Conservation (phyloP, 208 protist species). For the Trypanosomatidae sp. region DNA sequence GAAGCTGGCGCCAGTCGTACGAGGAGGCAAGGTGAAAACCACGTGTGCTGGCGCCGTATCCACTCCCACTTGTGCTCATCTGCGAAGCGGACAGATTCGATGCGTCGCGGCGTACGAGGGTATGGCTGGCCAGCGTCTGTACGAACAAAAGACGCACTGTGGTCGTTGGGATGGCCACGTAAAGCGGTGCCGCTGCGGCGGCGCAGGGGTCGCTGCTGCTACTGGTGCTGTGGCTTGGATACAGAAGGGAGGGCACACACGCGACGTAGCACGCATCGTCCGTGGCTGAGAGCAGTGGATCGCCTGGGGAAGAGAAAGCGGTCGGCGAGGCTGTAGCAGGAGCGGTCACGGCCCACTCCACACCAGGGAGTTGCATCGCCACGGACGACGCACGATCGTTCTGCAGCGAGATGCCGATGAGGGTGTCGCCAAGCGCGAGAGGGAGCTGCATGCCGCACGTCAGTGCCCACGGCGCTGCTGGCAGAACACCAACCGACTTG, state of each 20-base stretch:
- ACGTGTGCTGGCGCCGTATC: slow-evolving; percentile 7
- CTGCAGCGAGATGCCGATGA: slow-evolving; percentile 44
- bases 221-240: not conserved
- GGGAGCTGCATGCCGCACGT: slow-evolving; percentile 52
- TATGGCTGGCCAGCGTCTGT: slow-evolving; percentile 45
- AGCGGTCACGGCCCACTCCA: slow-evolving; percentile 19
- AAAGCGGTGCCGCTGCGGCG: slow-evolving; percentile 1
- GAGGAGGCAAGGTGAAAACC: slow-evolving; percentile 15
- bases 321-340: not conserved
- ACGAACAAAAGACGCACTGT: slow-evolving; percentile 36
- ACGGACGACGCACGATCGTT: slow-evolving; percentile 35
- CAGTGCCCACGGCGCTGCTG: slow-evolving; percentile 31
- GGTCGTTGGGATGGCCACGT: slow-evolving; percentile 12
- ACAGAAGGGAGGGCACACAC: slow-evolving; percentile 18
- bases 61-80: slow-evolving; percentile 4
- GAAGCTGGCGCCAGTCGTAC: slow-evolving; percentile 56
- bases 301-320: not conserved
- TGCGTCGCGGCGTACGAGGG: slow-evolving; percentile 16
- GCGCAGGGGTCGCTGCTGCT: not conserved
- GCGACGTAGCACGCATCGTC: not conserved
- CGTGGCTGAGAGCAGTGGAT: not conserved
- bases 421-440: slow-evolving; percentile 44
- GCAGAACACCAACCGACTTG: slow-evolving; percentile 10
- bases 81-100: slow-evolving; percentile 11
- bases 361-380: slow-evolving; percentile 22